phyloP scores from a whole-genome alignment of 805 yeast species.

The Teunomyces funiuensis region DNA sequence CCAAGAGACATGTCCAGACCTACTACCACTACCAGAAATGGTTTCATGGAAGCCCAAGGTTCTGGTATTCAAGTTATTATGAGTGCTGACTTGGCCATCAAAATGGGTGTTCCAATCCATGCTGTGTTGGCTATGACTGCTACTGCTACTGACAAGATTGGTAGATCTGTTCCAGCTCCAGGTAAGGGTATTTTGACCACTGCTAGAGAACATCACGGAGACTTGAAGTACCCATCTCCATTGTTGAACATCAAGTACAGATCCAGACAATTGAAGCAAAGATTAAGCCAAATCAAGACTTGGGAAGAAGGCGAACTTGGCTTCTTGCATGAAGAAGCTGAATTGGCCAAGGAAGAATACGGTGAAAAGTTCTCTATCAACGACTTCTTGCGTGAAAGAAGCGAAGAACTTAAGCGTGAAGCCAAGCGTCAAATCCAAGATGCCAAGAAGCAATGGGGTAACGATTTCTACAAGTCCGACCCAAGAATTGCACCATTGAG shows the following conservation, averaged over 20 bases:
- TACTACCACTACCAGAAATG: constrained; percentile 90
- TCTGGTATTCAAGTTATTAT: constrained; percentile 96
- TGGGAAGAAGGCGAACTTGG: constrained; percentile 87
- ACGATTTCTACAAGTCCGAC: constrained; percentile 86
- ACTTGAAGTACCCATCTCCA: constrained; percentile 74
- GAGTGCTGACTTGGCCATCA: constrained; percentile 90
- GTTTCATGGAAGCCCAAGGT: constrained; percentile 99
- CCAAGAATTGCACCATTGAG: constrained; percentile 95
- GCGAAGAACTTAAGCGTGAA: constrained; percentile 84
- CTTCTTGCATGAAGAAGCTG: constrained; percentile 69
- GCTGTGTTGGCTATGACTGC: constrained; percentile 93
- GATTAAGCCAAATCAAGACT: constrained; percentile 70
- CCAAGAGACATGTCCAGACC: constrained; percentile 99
- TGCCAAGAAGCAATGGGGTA: constrained; percentile 94
- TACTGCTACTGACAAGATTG: constrained; percentile 97
- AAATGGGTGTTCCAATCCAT: constrained; percentile 99
- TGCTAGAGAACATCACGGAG: constrained; percentile 90
- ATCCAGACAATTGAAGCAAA: constrained; percentile 80
- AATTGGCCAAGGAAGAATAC: constrained; percentile 50
- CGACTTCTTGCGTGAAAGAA: constrained; percentile 72
- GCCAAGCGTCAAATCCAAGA: constrained; percentile 80
- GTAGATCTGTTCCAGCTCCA: constrained; percentile 99
- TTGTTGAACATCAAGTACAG: constrained; percentile 90
- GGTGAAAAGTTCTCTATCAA: constrained; percentile 45
- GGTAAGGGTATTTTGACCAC: constrained; percentile 99